These are phyloP conservation scores for Misopates orontium DNA, from an alignment of 257 asterid genomes.

Conservation along the genomic window DNA sequence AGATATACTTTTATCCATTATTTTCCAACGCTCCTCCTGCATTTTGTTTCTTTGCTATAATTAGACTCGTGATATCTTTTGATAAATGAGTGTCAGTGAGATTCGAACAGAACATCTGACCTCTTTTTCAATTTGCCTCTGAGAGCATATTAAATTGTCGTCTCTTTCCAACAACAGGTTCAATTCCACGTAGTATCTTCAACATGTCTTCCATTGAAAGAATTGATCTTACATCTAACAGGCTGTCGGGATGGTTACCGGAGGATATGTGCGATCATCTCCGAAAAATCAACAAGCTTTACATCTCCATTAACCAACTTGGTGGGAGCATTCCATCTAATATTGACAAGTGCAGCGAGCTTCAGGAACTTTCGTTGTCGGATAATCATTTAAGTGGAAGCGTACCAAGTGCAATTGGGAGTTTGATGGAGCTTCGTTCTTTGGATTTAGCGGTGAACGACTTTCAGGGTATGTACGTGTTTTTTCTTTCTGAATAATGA, in stretches of 20 bases:
- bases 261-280: slow-evolving; percentile 23
- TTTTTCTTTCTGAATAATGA: too few species aligned
- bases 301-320: slow-evolving; percentile 23
- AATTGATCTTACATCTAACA: slow-evolving; percentile 32
- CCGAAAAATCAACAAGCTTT: slow-evolving; percentile 9
- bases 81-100: too few species aligned
- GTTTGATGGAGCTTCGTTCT: slow-evolving; percentile 14
- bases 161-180: slow-evolving; percentile 3
- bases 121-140: too few species aligned
- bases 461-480: not conserved
- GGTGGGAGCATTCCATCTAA: slow-evolving; percentile 36
- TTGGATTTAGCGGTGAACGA: slow-evolving; percentile 18
- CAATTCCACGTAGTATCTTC: slow-evolving; percentile 22
- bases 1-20: too few species aligned
- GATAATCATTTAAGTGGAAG: slow-evolving; percentile 37
- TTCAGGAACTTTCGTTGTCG: slow-evolving; percentile 30
- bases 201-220: slow-evolving; percentile 25
- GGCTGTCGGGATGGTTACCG: slow-evolving; percentile 29
- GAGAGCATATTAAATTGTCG: too few species aligned
- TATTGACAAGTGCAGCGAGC: slow-evolving; percentile 33
- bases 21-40: too few species aligned
- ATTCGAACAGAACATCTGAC: too few species aligned
- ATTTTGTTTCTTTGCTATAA: too few species aligned
- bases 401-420: slow-evolving; percentile 30
- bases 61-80: too few species aligned